Evolutionary conservation across 495 filamentous ascomycete genomes (phyloP), one percentile per base, ranked within the genome.

Genomic region (Saxispiralis lemnorum): DNA sequence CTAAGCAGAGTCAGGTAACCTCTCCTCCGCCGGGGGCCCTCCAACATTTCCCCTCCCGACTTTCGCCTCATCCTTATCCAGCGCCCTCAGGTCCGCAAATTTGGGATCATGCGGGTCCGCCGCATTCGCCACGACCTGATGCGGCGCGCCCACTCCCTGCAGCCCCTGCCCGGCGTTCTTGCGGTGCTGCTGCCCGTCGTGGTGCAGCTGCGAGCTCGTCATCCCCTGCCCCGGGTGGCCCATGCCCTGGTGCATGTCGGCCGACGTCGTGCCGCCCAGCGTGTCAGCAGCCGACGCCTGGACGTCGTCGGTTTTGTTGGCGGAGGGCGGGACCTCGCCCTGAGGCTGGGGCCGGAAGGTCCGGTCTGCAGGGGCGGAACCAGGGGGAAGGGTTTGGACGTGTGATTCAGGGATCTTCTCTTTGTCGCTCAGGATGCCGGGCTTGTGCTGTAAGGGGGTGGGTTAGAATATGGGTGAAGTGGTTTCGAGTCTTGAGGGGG

Each of bases 331-430:
- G 15, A 58, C 49, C 37, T 70, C 65, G 49, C 55, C 53, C 18
- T 56, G 53, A 11, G 68, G 49, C 51, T 77, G 70, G 9, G 81
- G 73, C 1, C 59, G 47, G 63, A 72, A 81, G 9, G 78, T 79
- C 49, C 63, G 53, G 46, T 72, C 66, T 1, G 60, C 54, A 0
- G 82, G 81, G 0, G 81, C 82, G 6, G 73, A 74, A 39, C 81
- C 81, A 0, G 77, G 58, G 0, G 76, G 64, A 31, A 74, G 61
- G 14, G 69, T 71, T 56, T 83, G 43, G 30, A 70, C 68, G 48
- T 63, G 61, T 66, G 79, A 84, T 51, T 78, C 78, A 35, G 74
- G 73, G 31, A 57, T 62, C 48, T 63, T 56, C 51, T 87, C 78
- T 42, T 73, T 74, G 34, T 59, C 62, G 39, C 71, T 66, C 45